Conservation (phyloP, 768 basidiomycete genomes). For the Hygrocybe punicea region DNA sequence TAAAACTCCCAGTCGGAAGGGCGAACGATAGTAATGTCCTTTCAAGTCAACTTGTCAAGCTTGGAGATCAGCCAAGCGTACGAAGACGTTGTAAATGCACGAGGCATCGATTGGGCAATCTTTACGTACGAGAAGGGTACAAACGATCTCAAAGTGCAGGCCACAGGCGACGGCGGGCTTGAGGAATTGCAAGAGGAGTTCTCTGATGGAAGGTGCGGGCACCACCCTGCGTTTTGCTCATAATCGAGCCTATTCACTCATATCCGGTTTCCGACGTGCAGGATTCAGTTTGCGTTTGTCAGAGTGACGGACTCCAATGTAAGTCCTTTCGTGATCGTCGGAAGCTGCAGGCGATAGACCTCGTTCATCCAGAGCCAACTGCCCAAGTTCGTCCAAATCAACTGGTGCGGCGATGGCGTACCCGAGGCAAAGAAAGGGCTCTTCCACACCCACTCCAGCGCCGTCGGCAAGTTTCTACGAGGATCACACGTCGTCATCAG, state of each 20-base stretch:
- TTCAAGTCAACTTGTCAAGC: constrained; percentile 75
- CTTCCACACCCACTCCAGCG: constrained; percentile 81
- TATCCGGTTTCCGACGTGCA: constrained; percentile 27
- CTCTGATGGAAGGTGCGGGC: constrained; percentile 78
- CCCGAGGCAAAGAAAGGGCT: constrained; percentile 89
- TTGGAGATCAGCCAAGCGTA: constrained; percentile 71
- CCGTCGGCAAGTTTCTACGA: constrained; percentile 75
- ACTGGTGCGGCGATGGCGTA: constrained; percentile 97
- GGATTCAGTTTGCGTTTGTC: constrained; percentile 92
- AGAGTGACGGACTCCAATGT: constrained; percentile 85
- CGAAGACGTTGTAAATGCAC: constrained; percentile 65
- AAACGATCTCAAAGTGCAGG: constrained; percentile 86
- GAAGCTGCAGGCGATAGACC: constrained; percentile 2
- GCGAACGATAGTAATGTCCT: constrained; percentile 51
- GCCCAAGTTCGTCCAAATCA: constrained; percentile 90
- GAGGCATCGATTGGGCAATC: constrained; percentile 71
- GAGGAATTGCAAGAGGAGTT: constrained; percentile 94
- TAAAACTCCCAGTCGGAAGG: too few species aligned
- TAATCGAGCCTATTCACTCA: constrained; percentile 5
- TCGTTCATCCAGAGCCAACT: constrained; percentile 58
- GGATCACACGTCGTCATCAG: constrained; percentile 84
- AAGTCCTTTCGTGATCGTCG: constrained; percentile 21
- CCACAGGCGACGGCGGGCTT: constrained; percentile 80
- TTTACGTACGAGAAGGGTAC: constrained; percentile 78
- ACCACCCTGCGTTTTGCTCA: constrained; percentile 9